A percentile compares a stretch with the other conserved stretches of the same genome.
phyloP scores from a whole-genome alignment of 352 stramenopile genomes.

The Phytophthora meadii region DNA sequence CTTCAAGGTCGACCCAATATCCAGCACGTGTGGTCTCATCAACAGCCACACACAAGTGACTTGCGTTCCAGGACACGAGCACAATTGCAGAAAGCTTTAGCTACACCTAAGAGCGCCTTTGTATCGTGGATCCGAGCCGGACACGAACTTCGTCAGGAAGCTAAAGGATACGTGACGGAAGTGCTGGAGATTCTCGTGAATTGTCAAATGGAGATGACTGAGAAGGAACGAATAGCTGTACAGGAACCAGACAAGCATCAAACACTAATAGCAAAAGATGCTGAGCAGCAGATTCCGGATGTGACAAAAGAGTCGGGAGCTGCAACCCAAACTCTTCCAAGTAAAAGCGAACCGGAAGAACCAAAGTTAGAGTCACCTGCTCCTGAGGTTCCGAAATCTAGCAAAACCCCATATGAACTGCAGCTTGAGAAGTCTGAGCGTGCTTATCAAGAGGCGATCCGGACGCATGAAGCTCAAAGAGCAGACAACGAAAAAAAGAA shows the following conservation, averaged over 20 bases:
- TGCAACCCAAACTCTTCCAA: background rate
- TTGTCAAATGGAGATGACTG: slow-evolving; percentile 37
- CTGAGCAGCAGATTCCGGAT: slow-evolving; percentile 1
- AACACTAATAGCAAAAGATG: background rate
- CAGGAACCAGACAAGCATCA: slow-evolving; percentile 3
- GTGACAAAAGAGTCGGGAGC: slow-evolving; percentile 2
- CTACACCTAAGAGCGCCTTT: slow-evolving; percentile 71
- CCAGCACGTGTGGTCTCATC: slow-evolving; percentile 81
- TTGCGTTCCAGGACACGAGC: slow-evolving; percentile 58
- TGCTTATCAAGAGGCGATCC: slow-evolving; percentile 49
- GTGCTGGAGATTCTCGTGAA: slow-evolving; percentile 85
- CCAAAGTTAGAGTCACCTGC: background rate
- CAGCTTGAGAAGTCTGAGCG: slow-evolving; percentile 57
- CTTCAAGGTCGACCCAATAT: slow-evolving; percentile 79
- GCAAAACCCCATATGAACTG: slow-evolving; percentile 49
- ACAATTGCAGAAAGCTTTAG: slow-evolving; percentile 62
- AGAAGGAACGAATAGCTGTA: slow-evolving; percentile 14
- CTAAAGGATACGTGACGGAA: slow-evolving; percentile 81
- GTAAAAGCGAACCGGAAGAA: background rate
- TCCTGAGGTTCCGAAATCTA: slow-evolving; percentile 1
- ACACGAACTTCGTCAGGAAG: slow-evolving; percentile 90
- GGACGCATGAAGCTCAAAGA: slow-evolving; percentile 49
- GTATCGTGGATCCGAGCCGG: slow-evolving; percentile 90
- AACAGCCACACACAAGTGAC: slow-evolving; percentile 58
- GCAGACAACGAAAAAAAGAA: slow-evolving; percentile 46